Evolutionary conservation across 1,284 basidiomycete genomes (phyloP).

Genomic region (Cutaneotrichosporon daszewskae): DNA sequence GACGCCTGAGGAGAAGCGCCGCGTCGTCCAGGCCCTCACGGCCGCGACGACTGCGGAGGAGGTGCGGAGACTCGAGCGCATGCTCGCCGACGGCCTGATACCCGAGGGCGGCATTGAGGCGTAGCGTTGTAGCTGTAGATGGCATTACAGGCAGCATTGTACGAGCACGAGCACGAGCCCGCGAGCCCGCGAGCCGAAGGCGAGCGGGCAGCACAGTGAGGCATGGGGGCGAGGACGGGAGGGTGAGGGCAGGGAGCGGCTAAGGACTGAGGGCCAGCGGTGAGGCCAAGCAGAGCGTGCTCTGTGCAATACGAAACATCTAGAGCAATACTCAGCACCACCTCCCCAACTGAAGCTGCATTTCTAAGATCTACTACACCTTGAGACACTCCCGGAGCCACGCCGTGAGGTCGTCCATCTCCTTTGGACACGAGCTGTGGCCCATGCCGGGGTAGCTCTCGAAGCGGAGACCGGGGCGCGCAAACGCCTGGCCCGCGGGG

Average conservation of each 20-base stretch:
- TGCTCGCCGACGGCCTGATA: slow-evolving; percentile 77
- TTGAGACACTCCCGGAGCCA: slow-evolving; percentile 38
- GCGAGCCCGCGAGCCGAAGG: too few relatives aligned
- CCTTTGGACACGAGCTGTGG: slow-evolving; percentile 59
- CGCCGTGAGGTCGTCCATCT: slow-evolving; percentile 57
- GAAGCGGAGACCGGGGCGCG: slow-evolving; percentile 48
- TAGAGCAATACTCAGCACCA: too few relatives aligned
- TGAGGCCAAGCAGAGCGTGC: too few relatives aligned
- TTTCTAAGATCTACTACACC: too few relatives aligned
- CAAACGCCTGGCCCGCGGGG: slow-evolving; percentile 30
- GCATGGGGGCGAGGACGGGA: too few relatives aligned
- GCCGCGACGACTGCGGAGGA: slow-evolving; percentile 87
- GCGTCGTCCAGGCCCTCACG: slow-evolving; percentile 83
- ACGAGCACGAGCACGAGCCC: not conserved
- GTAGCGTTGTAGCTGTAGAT: too few relatives aligned
- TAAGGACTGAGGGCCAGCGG: too few relatives aligned
- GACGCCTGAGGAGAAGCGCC: slow-evolving; percentile 85
- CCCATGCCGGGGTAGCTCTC: slow-evolving; percentile 50
- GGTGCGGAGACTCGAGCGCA: slow-evolving; percentile 78
- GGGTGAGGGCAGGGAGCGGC: too few relatives aligned
- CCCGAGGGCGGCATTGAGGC: slow-evolving; percentile 49
- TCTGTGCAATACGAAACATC: too few relatives aligned
- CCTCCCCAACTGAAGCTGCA: too few relatives aligned
- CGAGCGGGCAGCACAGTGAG: too few relatives aligned
- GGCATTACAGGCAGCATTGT: not conserved